Base-by-base conservation (phyloP, 371 early-diverging fungal species). In the Apophysomyces sp. region DNA sequence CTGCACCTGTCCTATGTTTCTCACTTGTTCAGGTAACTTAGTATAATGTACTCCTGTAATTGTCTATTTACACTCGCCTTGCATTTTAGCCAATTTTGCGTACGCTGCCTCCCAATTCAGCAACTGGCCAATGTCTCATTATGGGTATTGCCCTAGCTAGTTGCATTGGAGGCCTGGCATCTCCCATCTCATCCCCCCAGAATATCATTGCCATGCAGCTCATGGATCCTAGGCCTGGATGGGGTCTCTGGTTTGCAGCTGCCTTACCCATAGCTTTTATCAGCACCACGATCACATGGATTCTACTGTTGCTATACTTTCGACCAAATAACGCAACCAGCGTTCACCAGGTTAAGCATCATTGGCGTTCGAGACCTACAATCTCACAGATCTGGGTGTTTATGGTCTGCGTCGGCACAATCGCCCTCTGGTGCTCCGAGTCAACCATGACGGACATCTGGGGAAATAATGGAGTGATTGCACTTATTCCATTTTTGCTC, bases 151-250 rank as follows among this genome's bases (percentile, higher is more conserved):
- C 98, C 2, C 73, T 98, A 57, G 96, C 96, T 2, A 89, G 94
- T 32, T 95, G 97, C 63, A 87, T 98, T 24, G 98, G 97, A 36
- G 97, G 97, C 4, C 92, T 97, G 93, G 88, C 95, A 0, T 92
- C 94, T 9, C 98, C 98, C 2, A 98, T 98, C 67, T 84, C 93
- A 5, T 94, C 94, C 3, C 98, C 98, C 6, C 97, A 98, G 65
- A 97, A 97, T 75, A 88, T 89, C 54, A 86, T 97, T 54, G 88
- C 96, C 2, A 77, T 98, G 57, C 81, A 85, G 70, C 82, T 84
- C 54, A 94, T 97, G 94, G 61, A 83, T 26, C 96, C 96, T 4
- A 67, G 83, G 3, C 94, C 94, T 1, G 85, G 92, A 44, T 94
- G 94, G 94, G 68, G 84, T 55, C 83, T 89, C 66, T 94, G 94